Evolutionary conservation across 257 asterid species (phyloP).

Genomic region (Asclepias syriaca): DNA sequence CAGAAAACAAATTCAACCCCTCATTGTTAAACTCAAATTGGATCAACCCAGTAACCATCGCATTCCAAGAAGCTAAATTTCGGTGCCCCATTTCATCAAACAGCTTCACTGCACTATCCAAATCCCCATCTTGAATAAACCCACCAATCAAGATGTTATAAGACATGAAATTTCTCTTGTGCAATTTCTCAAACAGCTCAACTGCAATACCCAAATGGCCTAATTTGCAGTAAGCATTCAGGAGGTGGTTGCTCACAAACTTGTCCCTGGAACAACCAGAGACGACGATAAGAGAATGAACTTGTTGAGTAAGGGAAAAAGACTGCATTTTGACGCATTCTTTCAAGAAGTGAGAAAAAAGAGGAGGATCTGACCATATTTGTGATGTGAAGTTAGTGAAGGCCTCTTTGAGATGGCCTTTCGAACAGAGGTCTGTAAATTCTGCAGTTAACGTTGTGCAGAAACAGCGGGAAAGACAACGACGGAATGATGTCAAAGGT

Average conservation of each 20-base stretch:
- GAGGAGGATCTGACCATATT: conserved; percentile 49
- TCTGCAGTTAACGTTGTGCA: conserved; percentile 24
- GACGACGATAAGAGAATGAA: conserved; percentile 58
- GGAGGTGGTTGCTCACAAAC: conserved; percentile 64
- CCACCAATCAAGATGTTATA: conserved; percentile 76
- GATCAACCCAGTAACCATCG: conserved; percentile 63
- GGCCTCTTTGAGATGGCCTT: conserved; percentile 50
- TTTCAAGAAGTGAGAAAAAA: conserved; percentile 60
- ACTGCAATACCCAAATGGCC: conserved; percentile 38
- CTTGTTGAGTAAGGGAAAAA: conserved; percentile 39
- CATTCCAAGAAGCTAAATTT: conserved; percentile 92
- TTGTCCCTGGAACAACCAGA: conserved; percentile 46
- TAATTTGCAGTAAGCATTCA: conserved; percentile 51
- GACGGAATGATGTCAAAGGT: conserved; percentile 2
- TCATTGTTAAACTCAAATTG: conserved; percentile 53
- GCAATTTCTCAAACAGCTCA: conserved; percentile 58
- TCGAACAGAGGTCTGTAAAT: conserved; percentile 40
- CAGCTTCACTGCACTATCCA: conserved; percentile 44
- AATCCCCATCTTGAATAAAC: conserved; percentile 47
- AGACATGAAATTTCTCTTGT: conserved; percentile 62
- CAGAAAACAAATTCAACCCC: conserved; percentile 44
- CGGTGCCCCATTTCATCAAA: conserved; percentile 61
- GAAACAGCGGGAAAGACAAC: conserved; percentile 23
- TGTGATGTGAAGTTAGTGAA: conserved; percentile 37
- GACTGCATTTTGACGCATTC: conserved; percentile 52